Evolutionary conservation across 2,329 filamentous ascomycete species (phyloP), one percentile per base, ranked within the genome.

Genomic region (Cercospora citrullina): DNA sequence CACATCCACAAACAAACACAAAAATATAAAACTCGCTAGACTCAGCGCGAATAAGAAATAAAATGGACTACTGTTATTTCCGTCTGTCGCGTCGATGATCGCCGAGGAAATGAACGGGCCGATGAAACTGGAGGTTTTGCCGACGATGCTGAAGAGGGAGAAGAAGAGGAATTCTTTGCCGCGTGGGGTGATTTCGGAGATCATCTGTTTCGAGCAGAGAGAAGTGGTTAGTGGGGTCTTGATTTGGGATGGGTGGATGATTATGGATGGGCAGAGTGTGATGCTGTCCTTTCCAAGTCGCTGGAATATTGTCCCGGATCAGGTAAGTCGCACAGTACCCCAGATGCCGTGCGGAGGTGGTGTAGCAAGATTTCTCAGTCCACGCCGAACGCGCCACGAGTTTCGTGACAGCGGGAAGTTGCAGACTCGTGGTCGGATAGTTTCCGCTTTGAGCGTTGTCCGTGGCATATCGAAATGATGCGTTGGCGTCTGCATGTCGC

Each of bases 141-240:
- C 88, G 30, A 90, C 85, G 72, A 91, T 89, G 69, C 85, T 88
- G 78, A 91, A 91, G 1, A 91, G 78, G 58, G 84, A 86, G 82
- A 91, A 91, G 81, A 91, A 91, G 10, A 91, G 79, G 72, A 90
- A 90, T 71, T 91, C 89, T 73, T 90, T 87, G 42, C 89, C 89
- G 5, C 87, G 82, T 0, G 89, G 89, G 0, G 88, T 90, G 2
- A 91, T 87, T 72, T 90, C 89, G 2, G 85, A 87, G 71, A 91
- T 91, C 85, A 91, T 89, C 72, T 74, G 60, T 51, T 60, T 42
- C n/a, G 6, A 16, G 53, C 9, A 31, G 42, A 9, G 31, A 60
- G n/a, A 12, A 28, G 18, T 26, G 26, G 26, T 26, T 5, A 26
- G 26, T 26, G 26, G 26, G n/a, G n/a, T n/a, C n/a, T n/a, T n/a